phyloP scores from a whole-genome alignment of 371 early-diverging fungal genomes.

The Capillidium rhysosporum region DNA sequence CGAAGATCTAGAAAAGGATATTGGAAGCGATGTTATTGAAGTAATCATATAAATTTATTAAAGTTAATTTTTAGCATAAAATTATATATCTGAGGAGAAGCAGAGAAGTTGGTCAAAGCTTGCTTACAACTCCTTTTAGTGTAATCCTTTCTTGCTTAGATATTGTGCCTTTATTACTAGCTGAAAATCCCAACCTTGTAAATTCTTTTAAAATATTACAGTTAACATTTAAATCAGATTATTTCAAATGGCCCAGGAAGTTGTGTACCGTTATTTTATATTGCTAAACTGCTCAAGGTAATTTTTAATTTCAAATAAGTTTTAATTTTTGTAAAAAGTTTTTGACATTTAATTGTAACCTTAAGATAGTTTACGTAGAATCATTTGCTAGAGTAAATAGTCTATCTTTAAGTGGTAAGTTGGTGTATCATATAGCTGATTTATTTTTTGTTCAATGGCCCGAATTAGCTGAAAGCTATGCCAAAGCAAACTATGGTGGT shows the following conservation, averaged over 20 bases:
- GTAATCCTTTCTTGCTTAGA: conserved; percentile 19
- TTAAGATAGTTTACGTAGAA: conserved; percentile 63
- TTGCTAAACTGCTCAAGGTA: neutral
- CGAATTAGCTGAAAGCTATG: conserved; percentile 23
- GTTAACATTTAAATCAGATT: conserved; percentile 19
- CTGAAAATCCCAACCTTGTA: conserved; percentile 33
- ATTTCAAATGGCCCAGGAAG: conserved; percentile 89
- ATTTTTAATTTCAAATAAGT: neutral
- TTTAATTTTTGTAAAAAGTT: conserved; percentile 11
- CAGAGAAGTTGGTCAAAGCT: conserved; percentile 49
- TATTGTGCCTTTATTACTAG: conserved; percentile 16
- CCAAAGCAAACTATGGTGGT: conserved; percentile 46
- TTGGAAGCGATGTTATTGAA: neutral
- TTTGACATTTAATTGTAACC: conserved; percentile 32
- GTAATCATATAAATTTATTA: neutral
- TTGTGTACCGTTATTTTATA: conserved; percentile 52
- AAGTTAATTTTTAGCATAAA: conserved; percentile 12
- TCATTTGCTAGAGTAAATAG: conserved; percentile 71
- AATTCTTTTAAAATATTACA: conserved; percentile 7
- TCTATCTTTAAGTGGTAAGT: conserved; percentile 66
- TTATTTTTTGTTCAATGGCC: conserved; percentile 87
- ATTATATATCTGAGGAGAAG: conserved; percentile 37
- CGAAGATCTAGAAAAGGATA: neutral
- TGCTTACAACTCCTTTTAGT: conserved; percentile 31
- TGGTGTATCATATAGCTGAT: conserved; percentile 62